Conservation (phyloP, 345 rosid genomes). For the Lepidium aucheri region DNA sequence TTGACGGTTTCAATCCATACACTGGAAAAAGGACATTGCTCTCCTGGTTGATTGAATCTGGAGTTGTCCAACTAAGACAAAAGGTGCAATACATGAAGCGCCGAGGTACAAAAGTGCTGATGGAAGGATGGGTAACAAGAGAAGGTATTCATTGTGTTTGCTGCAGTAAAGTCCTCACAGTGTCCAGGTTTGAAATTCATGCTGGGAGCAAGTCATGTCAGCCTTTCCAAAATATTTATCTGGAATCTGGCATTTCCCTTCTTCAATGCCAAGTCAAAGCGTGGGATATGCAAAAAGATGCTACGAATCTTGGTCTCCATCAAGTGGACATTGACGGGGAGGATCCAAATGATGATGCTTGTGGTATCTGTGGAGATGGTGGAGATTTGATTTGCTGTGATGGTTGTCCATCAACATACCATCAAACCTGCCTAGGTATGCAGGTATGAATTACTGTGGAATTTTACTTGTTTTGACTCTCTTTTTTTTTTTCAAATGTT, state of each 20-base stretch:
- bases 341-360: slow-evolving; percentile 96
- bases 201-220: slow-evolving; percentile 84
- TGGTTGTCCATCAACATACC: slow-evolving; percentile 95
- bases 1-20: slow-evolving; percentile 65
- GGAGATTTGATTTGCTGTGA: slow-evolving; percentile 96
- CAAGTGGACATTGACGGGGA: slow-evolving; percentile 57
- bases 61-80: slow-evolving; percentile 56
- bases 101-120: slow-evolving; percentile 42
- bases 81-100: slow-evolving; percentile 65
- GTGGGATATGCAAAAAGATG: slow-evolving; percentile 66
- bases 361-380: slow-evolving; percentile 98
- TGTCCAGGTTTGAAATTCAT: slow-evolving; percentile 76
- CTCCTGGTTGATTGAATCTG: slow-evolving; percentile 83
- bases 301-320: slow-evolving; percentile 44
- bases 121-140: slow-evolving; percentile 72
- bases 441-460: slow-evolving; percentile 35
- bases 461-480: neutral
- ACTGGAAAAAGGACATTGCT: slow-evolving; percentile 74
- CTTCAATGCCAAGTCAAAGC: slow-evolving; percentile 82
- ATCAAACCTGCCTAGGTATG: slow-evolving; percentile 75
- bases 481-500: neutral
- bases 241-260: slow-evolving; percentile 79
- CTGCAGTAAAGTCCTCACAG: slow-evolving; percentile 65
- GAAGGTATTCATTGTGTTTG: slow-evolving; percentile 92
- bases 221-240: slow-evolving; percentile 69